phyloP scores from a whole-genome alignment of 176 grass and related monocot species.

The Avena atlantica region DNA sequence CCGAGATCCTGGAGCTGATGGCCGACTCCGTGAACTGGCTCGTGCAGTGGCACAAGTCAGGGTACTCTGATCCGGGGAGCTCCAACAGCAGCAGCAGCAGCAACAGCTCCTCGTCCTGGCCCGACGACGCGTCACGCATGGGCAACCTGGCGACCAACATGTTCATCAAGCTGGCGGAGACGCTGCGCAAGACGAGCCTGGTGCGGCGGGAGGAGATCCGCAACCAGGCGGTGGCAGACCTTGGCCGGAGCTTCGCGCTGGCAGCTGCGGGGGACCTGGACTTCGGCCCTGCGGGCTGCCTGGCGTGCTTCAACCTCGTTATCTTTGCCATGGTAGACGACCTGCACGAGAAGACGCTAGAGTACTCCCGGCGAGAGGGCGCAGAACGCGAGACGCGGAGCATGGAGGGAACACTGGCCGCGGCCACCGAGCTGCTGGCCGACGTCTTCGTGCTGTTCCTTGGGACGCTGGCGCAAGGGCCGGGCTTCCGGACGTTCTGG shows the following conservation, averaged over 20 bases:
- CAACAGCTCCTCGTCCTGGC: conserved; percentile 1
- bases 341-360: conserved; percentile 90
- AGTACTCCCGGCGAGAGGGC: conserved; percentile 77
- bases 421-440: conserved; percentile 66
- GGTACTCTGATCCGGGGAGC: conserved; percentile 64
- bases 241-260: conserved; percentile 56
- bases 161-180: conserved; percentile 87
- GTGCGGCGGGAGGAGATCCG: conserved; percentile 89
- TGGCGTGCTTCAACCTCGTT: conserved; percentile 84
- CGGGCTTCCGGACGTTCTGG: conserved; percentile 89
- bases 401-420: conserved; percentile 80
- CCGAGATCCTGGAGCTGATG: conserved; percentile 72
- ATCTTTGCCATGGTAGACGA: conserved; percentile 93
- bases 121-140: conserved; percentile 41
- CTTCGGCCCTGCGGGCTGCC: conserved; percentile 55
- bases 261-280: conserved; percentile 60
- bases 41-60: conserved; percentile 75
- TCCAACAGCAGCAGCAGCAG: background rate
- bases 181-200: conserved; percentile 77
- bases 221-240: conserved; percentile 67
- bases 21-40: conserved; percentile 76
- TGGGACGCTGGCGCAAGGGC: conserved; percentile 60
- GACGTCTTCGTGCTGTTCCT: conserved; percentile 69
- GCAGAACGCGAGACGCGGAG: conserved; percentile 81
- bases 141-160: conserved; percentile 64